Evolutionary conservation across 495 filamentous ascomycete genomes (phyloP).

Genomic region (Oidiodendron maius): DNA sequence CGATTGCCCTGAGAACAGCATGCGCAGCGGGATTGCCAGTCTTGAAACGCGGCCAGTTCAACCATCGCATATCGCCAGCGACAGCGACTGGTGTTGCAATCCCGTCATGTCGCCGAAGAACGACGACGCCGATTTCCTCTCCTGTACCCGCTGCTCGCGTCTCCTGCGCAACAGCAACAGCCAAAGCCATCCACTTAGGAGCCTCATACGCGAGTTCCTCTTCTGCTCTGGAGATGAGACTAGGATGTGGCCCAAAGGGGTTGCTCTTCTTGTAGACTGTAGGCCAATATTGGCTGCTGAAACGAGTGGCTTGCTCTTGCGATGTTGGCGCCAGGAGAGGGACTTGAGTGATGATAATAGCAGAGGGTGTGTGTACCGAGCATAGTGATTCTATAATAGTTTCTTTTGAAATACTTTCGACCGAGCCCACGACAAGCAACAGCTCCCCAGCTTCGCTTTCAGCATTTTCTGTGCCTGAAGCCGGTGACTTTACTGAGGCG

Average conservation of each 20-base stretch:
- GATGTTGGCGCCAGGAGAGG: slow-evolving; percentile 74
- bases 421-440: slow-evolving; percentile 39
- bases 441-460: slow-evolving; percentile 13
- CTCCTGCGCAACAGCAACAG: slow-evolving; percentile 55
- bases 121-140: slow-evolving; percentile 70
- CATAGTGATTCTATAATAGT: slow-evolving; percentile 35
- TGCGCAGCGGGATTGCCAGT: slow-evolving; percentile 74
- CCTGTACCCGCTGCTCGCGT: slow-evolving; percentile 52
- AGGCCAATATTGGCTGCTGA: slow-evolving; percentile 80
- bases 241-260: slow-evolving; percentile 67
- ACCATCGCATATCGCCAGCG: slow-evolving; percentile 72
- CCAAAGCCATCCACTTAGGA: slow-evolving; percentile 61
- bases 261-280: slow-evolving; percentile 79
- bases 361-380: slow-evolving; percentile 31
- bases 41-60: slow-evolving; percentile 17
- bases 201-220: slow-evolving; percentile 52
- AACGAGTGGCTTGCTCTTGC: slow-evolving; percentile 64
- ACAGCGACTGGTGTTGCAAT: slow-evolving; percentile 52
- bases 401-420: slow-evolving; percentile 32
- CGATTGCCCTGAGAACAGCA: slow-evolving; percentile 78
- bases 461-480: neutral
- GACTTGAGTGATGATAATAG: slow-evolving; percentile 49
- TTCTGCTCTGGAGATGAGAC: slow-evolving; percentile 46
- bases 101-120: slow-evolving; percentile 52
- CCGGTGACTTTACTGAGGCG: slow-evolving; percentile 15